Evolutionary conservation across 2,329 filamentous ascomycete species (phyloP), one percentile per base, ranked within the genome.

Genomic region (Alternaria novae-zelandiae): DNA sequence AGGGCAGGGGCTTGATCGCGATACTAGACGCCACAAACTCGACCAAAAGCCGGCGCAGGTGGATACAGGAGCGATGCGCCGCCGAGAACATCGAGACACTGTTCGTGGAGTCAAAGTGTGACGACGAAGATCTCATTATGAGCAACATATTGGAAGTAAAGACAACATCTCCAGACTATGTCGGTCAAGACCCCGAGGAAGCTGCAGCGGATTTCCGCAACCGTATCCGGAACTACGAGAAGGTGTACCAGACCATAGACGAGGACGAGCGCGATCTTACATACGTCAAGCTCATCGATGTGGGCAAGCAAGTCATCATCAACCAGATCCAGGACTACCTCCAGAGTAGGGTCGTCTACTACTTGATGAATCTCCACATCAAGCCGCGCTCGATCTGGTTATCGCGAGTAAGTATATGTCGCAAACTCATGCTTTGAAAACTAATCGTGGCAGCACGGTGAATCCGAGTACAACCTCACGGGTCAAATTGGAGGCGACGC

Each of bases 351-450:
- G 90, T 99, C 47, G 95, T 99, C 49, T 99, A 99, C 82, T 99
- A 97, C 79, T 88, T 98, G 62, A 97, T 98, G 90, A 99, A 98
- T 79, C 86, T 99, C 43, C 96, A 99, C 82, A 99, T 99, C 80
- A 95, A 95, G 68, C 95, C 95, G 17, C 89, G 96, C 60, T 97
- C 94, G 5, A 97, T 99, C 70, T 99, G 96, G 96, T 84, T 99
- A 55, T 98, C 96, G 70, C 87, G 96, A 68, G 92, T 95, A 84
- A 81, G 90, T 86, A 13, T 17, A n/a, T 21, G 17, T 49, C 15
- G 23, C 15, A 6, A 10, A 15, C 13, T 0, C 28, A 5, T 13
- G 12, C 8, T 25, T n/a, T 32, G 17, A 15, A 28, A 56, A 21
- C 66, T 77, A 76, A 74, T 50, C 51, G 10, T 25, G 10, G 26